A percentile compares a stretch with the other conserved stretches of the same genome.
phyloP scores from a whole-genome alignment of 2,329 filamentous ascomycete genomes.

The Microsporum audouinii region DNA sequence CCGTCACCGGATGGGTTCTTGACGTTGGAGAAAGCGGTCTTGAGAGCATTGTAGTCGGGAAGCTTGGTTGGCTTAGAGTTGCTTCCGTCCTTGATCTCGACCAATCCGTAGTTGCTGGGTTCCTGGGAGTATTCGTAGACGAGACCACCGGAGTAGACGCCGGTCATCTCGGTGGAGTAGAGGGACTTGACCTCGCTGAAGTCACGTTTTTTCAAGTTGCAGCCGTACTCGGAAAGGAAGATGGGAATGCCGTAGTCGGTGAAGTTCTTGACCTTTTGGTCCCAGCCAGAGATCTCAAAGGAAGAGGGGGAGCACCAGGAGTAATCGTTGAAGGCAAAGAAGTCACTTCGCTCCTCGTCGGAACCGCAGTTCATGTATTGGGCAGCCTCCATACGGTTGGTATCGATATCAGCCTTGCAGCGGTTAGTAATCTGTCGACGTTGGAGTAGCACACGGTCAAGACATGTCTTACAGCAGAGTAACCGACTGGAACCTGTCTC shows the following conservation, averaged over 20 bases:
- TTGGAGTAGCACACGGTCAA: background rate
- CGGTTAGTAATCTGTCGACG: background rate
- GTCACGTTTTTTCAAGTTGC: conserved; percentile 66
- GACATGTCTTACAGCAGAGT: conserved; percentile 40
- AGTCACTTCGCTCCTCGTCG: conserved; percentile 74
- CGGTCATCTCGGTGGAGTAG: conserved; percentile 72
- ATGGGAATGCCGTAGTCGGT: conserved; percentile 76
- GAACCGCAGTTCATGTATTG: conserved; percentile 87
- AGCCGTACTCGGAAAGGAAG: conserved; percentile 93
- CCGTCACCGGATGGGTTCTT: conserved; percentile 45
- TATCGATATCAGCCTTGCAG: conserved; percentile 59
- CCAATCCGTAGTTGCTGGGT: conserved; percentile 68
- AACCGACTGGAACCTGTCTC: conserved; percentile 61
- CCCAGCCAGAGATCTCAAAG: conserved; percentile 66
- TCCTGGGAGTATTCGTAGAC: conserved; percentile 90
- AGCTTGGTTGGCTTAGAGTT: conserved; percentile 42
- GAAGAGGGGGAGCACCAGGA: conserved; percentile 67
- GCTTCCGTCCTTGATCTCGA: conserved; percentile 45
- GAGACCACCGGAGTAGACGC: conserved; percentile 87
- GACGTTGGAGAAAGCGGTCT: conserved; percentile 41
- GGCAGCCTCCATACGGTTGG: conserved; percentile 78
- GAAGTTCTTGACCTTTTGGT: conserved; percentile 79
- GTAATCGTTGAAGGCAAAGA: conserved; percentile 81
- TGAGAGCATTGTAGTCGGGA: conserved; percentile 51
- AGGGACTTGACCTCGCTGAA: conserved; percentile 71